Evolutionary conservation across 2,329 filamentous ascomycete species (phyloP), one percentile per base, ranked within the genome.

Genomic region (Aureobasidium subglaciale): DNA sequence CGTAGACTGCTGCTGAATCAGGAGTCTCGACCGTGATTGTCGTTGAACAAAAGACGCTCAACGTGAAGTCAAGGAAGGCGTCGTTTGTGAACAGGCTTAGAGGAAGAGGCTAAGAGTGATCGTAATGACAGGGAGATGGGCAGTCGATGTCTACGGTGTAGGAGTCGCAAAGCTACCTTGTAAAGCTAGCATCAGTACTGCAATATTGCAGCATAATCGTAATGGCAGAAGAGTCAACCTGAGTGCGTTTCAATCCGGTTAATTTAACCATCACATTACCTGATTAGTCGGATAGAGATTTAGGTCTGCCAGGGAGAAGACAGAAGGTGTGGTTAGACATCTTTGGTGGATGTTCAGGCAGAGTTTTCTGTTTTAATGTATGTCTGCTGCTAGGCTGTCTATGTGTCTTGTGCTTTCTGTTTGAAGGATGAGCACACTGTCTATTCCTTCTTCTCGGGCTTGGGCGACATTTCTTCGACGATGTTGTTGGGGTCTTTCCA

Each of bases 401-500:
- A 41, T 41, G 11, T n/a, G 20, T 4, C 18, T 15, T 3, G 9
- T 40, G 5, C 11, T 24, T 13, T 24, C n/a, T 9, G 22, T n/a
- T 8, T 15, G 13, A 7, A n/a, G n/a, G n/a, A n/a, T n/a, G n/a
- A n/a, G n/a, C n/a, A n/a, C n/a, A n/a, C n/a, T n/a, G n/a, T n/a
- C 30, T 37, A 7, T 4, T 18, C 25, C 16, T n/a, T 30, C 24
- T 61, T 63, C 57, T 59, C 58, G 2, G 62, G 62, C 54, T 63
- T 66, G 8, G 74, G 72, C 49, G 75, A 75, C 37, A 84, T 68
- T 63, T 83, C 76, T 49, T 82, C 79, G 1, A 77, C 75, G 43
- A 82, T 82, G 58, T 85, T 85, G 57, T 81, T 77, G 1, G 78
- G 75, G 56, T 85, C 82, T 62, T 82, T 83, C 77, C 79, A 84